Conservation (phyloP, 2,329 filamentous ascomycete genomes). For the Alternaria atra region DNA sequence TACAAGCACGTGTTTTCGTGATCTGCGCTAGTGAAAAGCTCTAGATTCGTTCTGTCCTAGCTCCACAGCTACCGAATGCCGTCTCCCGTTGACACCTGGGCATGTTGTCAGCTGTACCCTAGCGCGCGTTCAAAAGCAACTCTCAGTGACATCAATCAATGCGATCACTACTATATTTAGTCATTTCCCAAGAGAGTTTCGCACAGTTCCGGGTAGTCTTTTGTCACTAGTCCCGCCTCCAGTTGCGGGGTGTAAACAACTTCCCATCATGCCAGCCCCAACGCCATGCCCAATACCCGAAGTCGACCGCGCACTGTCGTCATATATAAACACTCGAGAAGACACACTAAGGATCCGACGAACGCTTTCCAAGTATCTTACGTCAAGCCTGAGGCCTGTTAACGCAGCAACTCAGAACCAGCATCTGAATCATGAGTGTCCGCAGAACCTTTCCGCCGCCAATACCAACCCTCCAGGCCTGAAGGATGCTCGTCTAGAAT, state of each 20-base stretch:
- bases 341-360: constrained; percentile 50
- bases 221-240: background rate
- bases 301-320: constrained; percentile 46
- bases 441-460: constrained; percentile 32
- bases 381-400: constrained; percentile 40
- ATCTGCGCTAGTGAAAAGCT: background rate
- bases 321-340: constrained; percentile 49
- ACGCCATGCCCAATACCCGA: constrained; percentile 49
- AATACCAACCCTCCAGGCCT: constrained; percentile 49
- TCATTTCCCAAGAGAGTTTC: background rate
- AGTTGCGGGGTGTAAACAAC: constrained; percentile 1
- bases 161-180: background rate
- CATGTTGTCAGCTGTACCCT: background rate
- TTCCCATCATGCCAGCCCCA: constrained; percentile 31
- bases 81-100: background rate
- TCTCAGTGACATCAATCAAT: background rate
- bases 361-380: constrained; percentile 44
- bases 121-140: constrained; percentile 1
- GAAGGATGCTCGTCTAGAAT: constrained; percentile 55
- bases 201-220: background rate
- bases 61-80: background rate
- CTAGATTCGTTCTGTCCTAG: background rate
- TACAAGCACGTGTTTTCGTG: constrained; percentile 7
- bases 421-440: constrained; percentile 46
- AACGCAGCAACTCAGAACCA: constrained; percentile 38